Evolutionary conservation across 148 eudicot genomes (phyloP).

Genomic region (Rhododendron williamsianum): DNA sequence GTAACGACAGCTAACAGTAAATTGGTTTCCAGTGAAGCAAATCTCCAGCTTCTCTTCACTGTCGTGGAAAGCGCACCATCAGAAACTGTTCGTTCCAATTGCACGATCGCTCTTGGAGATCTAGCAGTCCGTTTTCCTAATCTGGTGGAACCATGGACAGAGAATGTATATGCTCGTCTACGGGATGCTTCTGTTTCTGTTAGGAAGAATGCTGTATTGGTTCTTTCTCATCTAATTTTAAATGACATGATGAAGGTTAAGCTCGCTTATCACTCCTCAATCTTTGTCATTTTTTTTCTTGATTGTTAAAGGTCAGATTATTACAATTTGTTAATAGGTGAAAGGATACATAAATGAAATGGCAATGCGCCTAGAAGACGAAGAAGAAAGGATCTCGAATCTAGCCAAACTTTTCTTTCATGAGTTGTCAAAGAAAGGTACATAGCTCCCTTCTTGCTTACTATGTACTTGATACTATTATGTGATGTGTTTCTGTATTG

Average conservation of each 20-base stretch:
- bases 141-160: constrained; percentile 96
- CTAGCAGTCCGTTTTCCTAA: constrained; percentile 95
- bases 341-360: constrained; percentile 90
- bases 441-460: not conserved
- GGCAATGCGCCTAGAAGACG: constrained; percentile 90
- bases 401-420: constrained; percentile 84
- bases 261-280: not conserved
- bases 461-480: not conserved
- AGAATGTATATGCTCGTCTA: constrained; percentile 85
- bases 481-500: constrained; percentile 1
- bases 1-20: not conserved
- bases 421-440: constrained; percentile 89
- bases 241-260: constrained; percentile 99
- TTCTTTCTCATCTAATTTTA: constrained; percentile 93
- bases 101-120: constrained; percentile 95
- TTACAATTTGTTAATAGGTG: constrained; percentile 40
- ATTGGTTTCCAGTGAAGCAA: constrained; percentile 58
- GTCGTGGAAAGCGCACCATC: constrained; percentile 90
- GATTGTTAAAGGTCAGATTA: constrained; percentile 6
- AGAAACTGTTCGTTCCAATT: constrained; percentile 91
- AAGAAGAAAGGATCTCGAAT: constrained; percentile 87
- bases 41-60: constrained; percentile 94
- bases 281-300: not conserved
- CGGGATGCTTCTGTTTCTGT: constrained; percentile 77
- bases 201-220: constrained; percentile 92